A percentile compares a stretch with the other conserved stretches of the same genome.
phyloP scores from a whole-genome alignment of 768 basidiomycete genomes.

The Hysterangium stoloniferum region DNA sequence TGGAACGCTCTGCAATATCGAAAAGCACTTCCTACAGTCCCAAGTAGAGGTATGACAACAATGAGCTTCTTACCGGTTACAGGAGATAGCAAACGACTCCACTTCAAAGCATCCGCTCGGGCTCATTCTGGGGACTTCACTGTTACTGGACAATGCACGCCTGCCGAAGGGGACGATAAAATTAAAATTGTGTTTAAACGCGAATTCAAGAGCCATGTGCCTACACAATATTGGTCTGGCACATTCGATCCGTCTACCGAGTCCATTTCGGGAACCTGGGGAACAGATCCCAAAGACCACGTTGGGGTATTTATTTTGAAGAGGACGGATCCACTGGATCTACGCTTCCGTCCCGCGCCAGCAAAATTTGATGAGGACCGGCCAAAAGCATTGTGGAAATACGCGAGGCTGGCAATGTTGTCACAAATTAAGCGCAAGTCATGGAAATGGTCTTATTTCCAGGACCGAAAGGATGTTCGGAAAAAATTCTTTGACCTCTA shows the following conservation, averaged over 20 bases:
- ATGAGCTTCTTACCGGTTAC: conserved; percentile 8
- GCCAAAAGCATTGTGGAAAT: conserved; percentile 26
- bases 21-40: neutral
- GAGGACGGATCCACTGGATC: conserved; percentile 19
- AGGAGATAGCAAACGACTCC: conserved; percentile 13
- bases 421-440: conserved; percentile 17
- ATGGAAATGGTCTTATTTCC: conserved; percentile 28
- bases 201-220: conserved; percentile 18
- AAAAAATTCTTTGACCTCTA: neutral
- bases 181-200: conserved; percentile 16
- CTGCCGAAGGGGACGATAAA: conserved; percentile 9
- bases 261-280: conserved; percentile 23
- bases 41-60: conserved; percentile 10
- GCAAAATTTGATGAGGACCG: conserved; percentile 19
- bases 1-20: conserved; percentile 20
- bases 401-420: conserved; percentile 21
- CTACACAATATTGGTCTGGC: conserved; percentile 18
- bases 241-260: conserved; percentile 15
- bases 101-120: conserved; percentile 6
- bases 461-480: conserved; percentile 4
- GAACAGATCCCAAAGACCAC: conserved; percentile 9
- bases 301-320: conserved; percentile 21
- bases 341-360: conserved; percentile 24
- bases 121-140: conserved; percentile 15
- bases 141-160: conserved; percentile 15